Evolutionary conservation across 2,329 filamentous ascomycete species (phyloP), one percentile per base, ranked within the genome.

Genomic region (Alternaria gansuensis): DNA sequence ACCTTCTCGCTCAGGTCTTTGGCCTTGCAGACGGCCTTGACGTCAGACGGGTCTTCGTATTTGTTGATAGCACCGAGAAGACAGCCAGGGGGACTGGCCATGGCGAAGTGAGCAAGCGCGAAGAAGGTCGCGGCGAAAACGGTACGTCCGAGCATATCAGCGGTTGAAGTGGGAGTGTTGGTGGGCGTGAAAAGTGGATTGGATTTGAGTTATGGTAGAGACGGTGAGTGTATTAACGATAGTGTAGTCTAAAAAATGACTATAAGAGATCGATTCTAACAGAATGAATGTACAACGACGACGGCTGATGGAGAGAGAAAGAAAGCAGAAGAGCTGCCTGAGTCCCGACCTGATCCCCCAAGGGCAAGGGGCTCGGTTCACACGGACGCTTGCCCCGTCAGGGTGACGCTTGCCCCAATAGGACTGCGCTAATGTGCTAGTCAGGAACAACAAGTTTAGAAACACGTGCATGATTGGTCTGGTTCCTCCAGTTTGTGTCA

Each of bases 61-160:
- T 62, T 51, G 64, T 74, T 75, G 37, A 72, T 60, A 26, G 72
- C 72, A 52, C 70, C 73, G 45, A 75, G 68, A 31, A 75, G 62
- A 60, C 72, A 75, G 54, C 62, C 67, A 5, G 73, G 69, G 17
- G 70, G 65, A 11, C 63, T 58, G 17, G 72, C 71, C 46, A 65
- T 55, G 28, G 62, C 62, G 43, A 73, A 61, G 37, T 63, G 54
- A 36, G 71, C 60, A 31, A 73, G 57, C 11, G 70, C 72, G 41
- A 69, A 49, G 54, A 74, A 64, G 17, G 69, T 65, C 54, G 67
- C 57, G 52, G 68, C 62, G 62, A 74, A 65, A 49, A 70, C 40
- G 55, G 71, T 62, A 58, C 69, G 70, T 62, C 60, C 65, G 64
- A 73, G 65, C 72, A 75, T 75, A 13, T 54, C 72, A 54, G 50